Base-by-base conservation (phyloP, 257 asterid genomes). In the Scutellaria barbata region DNA sequence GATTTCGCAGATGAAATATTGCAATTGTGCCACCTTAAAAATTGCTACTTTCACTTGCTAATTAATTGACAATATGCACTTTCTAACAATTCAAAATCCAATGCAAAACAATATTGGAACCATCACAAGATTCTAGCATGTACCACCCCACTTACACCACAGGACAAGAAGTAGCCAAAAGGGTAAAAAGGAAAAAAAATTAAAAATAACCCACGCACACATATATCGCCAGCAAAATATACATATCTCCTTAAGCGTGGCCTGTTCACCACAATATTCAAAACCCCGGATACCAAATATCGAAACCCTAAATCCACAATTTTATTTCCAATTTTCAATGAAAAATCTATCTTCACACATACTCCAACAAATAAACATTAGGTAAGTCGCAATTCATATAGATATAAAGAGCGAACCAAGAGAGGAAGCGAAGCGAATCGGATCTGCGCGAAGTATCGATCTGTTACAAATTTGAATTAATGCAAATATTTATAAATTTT, bases 371-470 rank as follows among this genome's bases (percentile, higher is more conserved):
- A 74, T 11, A 40, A 61, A 9, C 64, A 53, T 64, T 16, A 14
- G 8, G 55, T 14, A 53, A 70, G 41, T 69, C 57, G 58, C 1
- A 64, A 64, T 0, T 18, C 14, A 41, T 16, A 50, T 62, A 69
- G 11, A 55, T 22, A 50, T n/a, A 17, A 18, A 60, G 58, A 65
- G 61, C 72, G 66, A 63, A 73, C 72, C 77, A 10, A 66, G 43
- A 22, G 18, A 68, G 7, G 62, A 16, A 78, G 77, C 85, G 76
- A 76, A 76, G 87, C 81, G 62, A 70, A 74, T 66, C 69, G 84
- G 89, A 83, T 84, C 89, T 79, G 68, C 74, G 46, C 63, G 64
- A 78, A 70, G 74, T 76, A 56, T 73, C 89, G 89, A 87, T 89
- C 87, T 66, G 77, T 45, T 47, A 41, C 64, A 22, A 77, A 67